These are phyloP conservation scores for Henningerozyma blattae DNA, from an alignment of 805 yeast genomes.

Conservation along the genomic window DNA sequence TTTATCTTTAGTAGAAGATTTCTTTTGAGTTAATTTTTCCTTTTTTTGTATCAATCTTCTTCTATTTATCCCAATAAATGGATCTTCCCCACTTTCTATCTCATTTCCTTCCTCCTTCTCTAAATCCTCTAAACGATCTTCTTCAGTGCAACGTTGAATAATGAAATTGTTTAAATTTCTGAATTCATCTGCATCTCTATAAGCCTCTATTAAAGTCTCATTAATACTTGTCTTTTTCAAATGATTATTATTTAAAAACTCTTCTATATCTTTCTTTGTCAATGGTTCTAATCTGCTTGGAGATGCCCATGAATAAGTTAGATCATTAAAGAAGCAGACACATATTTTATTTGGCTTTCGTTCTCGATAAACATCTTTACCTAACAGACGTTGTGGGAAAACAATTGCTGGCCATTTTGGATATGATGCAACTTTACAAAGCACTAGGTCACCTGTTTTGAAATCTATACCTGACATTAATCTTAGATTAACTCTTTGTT, in stretches of 20 bases:
- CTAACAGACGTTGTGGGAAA: constrained; percentile 20
- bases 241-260: constrained; percentile 8
- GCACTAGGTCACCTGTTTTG: constrained; percentile 22
- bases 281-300: constrained; percentile 16
- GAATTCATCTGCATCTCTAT: constrained; percentile 19
- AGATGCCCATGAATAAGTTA: constrained; percentile 25
- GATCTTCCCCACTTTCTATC: constrained; percentile 20
- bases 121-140: constrained; percentile 13
- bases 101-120: constrained; percentile 7
- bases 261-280: constrained; percentile 5
- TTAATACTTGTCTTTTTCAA: constrained; percentile 5
- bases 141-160: constrained; percentile 14
- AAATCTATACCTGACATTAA: too few species aligned
- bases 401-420: constrained; percentile 28
- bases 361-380: constrained; percentile 20
- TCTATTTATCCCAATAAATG: constrained; percentile 8
- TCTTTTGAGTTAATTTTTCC: not conserved
- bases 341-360: constrained; percentile 17
- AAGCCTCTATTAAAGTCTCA: constrained; percentile 17
- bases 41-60: too few species aligned
- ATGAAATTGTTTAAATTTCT: constrained; percentile 15
- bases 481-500: too few species aligned
- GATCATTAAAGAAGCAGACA: constrained; percentile 25
- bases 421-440: constrained; percentile 25
- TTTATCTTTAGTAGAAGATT: not conserved